phyloP scores from a whole-genome alignment of 345 rosid genomes.

The Aurinia saxatilis region DNA sequence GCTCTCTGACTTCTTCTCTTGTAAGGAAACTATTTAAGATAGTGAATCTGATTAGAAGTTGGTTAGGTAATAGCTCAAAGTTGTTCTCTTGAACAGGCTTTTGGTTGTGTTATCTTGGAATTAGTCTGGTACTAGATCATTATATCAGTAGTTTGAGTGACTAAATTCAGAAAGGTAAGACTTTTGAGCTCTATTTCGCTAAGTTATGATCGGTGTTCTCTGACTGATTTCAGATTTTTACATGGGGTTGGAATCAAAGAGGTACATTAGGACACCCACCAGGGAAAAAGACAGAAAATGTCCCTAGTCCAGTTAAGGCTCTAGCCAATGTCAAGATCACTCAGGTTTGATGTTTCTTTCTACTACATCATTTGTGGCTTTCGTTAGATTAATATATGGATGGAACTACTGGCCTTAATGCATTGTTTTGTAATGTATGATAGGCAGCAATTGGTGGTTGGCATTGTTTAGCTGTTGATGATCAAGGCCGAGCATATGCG shows the following conservation, averaged over 20 bases:
- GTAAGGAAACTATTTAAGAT: neutral
- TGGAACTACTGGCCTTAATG: no score
- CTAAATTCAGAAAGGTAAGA: neutral
- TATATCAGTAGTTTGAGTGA: neutral
- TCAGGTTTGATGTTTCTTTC: constrained; percentile 48
- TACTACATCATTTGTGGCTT: neutral
- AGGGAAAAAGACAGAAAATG: constrained; percentile 75
- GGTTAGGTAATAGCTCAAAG: neutral
- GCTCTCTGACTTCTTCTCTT: constrained; percentile 3
- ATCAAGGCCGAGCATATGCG: constrained; percentile 90
- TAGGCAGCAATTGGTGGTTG: constrained; percentile 99
- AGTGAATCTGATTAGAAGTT: neutral
- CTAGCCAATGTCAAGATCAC: constrained; percentile 69
- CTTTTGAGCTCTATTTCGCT: neutral
- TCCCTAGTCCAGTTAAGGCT: constrained; percentile 74
- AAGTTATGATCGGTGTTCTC: neutral
- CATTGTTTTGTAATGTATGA: constrained; percentile 17
- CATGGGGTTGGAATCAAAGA: constrained; percentile 99
- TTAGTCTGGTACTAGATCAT: neutral
- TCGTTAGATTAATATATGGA: neutral
- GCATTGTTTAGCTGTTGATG: constrained; percentile 99
- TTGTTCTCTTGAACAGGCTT: neutral
- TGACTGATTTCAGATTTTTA: constrained; percentile 57
- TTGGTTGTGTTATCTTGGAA: neutral
- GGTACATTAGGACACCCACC: constrained; percentile 95